Evolutionary conservation across 1,284 basidiomycete species (phyloP).

Genomic region (Tilletia caries): DNA sequence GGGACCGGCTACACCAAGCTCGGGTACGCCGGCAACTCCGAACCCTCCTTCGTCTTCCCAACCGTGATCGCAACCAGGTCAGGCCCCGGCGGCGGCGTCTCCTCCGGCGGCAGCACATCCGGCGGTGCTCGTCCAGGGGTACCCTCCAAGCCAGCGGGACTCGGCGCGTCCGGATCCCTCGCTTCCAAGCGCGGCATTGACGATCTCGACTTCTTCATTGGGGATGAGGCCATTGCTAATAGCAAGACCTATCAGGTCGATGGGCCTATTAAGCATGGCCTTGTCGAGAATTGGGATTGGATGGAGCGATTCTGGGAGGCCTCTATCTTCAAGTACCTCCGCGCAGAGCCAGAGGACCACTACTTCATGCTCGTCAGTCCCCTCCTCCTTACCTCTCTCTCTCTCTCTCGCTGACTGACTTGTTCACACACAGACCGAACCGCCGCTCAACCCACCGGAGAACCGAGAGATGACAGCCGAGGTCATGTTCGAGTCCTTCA

Average conservation of each 20-base stretch:
- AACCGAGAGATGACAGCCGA: slow-evolving; percentile 99
- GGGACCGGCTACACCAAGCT: slow-evolving; percentile 97
- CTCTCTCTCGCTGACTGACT: neutral
- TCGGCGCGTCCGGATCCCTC: slow-evolving; percentile 57
- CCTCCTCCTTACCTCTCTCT: neutral
- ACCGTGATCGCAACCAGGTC: slow-evolving; percentile 52
- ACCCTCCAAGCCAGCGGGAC: slow-evolving; percentile 69
- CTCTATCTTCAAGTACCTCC: slow-evolving; percentile 98
- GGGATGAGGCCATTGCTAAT: slow-evolving; percentile 93
- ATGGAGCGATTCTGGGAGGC: slow-evolving; percentile 99
- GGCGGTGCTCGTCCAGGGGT: slow-evolving; percentile 64
- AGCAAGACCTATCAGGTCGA: slow-evolving; percentile 85
- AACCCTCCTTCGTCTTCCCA: slow-evolving; percentile 74
- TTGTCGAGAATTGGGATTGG: slow-evolving; percentile 99
- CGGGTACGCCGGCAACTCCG: slow-evolving; percentile 97
- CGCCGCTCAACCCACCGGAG: slow-evolving; percentile 95
- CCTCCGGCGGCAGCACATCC: slow-evolving; percentile 20
- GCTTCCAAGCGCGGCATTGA: slow-evolving; percentile 97
- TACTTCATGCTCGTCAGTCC: slow-evolving; percentile 85
- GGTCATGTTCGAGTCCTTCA: slow-evolving; percentile 99
- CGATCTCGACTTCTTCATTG: slow-evolving; percentile 99
- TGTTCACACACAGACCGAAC: slow-evolving; percentile 87
- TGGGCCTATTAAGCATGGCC: slow-evolving; percentile 95
- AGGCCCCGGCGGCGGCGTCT: slow-evolving; percentile 10
- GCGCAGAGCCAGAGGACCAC: slow-evolving; percentile 98